These are phyloP conservation scores for Fusarium longipes DNA, from an alignment of 2,329 filamentous ascomycete genomes.

Conservation along the genomic window DNA sequence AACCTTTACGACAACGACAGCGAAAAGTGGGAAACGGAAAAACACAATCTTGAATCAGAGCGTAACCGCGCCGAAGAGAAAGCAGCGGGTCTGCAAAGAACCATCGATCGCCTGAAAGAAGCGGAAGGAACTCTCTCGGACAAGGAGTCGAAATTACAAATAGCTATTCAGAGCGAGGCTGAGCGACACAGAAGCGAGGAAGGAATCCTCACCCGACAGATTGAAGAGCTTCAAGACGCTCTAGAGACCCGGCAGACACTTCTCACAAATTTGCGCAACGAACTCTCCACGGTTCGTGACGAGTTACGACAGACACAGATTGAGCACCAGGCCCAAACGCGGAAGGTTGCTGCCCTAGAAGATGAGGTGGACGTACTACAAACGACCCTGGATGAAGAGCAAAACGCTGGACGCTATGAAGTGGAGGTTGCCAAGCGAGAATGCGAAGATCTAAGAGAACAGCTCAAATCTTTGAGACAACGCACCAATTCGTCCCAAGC, in stretches of 20 bases:
- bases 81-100: constrained; percentile 73
- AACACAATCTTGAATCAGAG: constrained; percentile 72
- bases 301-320: constrained; percentile 76
- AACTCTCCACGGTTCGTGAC: constrained; percentile 74
- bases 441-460: constrained; percentile 46
- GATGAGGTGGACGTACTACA: constrained; percentile 83
- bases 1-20: constrained; percentile 76
- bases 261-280: constrained; percentile 72
- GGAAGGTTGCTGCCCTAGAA: constrained; percentile 75
- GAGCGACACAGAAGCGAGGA: constrained; percentile 80
- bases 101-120: constrained; percentile 76
- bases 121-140: constrained; percentile 74
- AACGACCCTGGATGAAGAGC: constrained; percentile 45
- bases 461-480: constrained; percentile 46
- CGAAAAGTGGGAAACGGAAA: constrained; percentile 76
- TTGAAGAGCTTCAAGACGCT: constrained; percentile 78
- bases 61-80: constrained; percentile 75
- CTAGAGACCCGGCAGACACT: constrained; percentile 74
- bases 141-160: constrained; percentile 74
- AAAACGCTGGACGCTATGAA: constrained; percentile 54
- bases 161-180: constrained; percentile 75
- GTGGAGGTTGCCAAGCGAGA: constrained; percentile 55
- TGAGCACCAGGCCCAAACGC: constrained; percentile 69
- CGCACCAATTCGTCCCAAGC: constrained; percentile 32
- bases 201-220: constrained; percentile 74